Percentiles rank a stretch among this genome's conserved stretches.
phyloP scores from a whole-genome alignment of 2,329 filamentous ascomycete species.

The Pseudopithomyces chartarum region DNA sequence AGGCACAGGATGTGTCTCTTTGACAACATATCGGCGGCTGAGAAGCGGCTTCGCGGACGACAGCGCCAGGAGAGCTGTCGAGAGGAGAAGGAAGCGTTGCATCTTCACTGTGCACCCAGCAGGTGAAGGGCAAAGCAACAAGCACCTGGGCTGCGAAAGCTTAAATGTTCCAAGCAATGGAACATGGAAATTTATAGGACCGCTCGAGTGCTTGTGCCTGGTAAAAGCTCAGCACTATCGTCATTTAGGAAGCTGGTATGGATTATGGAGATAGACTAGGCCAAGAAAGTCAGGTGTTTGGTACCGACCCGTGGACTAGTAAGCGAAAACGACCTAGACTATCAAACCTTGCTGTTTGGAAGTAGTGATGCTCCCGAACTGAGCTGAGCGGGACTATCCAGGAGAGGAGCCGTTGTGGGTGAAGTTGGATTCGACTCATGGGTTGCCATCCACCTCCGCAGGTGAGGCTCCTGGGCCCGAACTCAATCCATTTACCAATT shows the following conservation, averaged over 20 bases:
- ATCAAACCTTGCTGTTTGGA: too few relatives aligned
- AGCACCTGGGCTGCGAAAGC: background rate
- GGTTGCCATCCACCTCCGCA: too few relatives aligned
- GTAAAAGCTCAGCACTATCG: background rate
- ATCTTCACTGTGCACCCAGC: background rate
- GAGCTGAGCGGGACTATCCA: too few relatives aligned
- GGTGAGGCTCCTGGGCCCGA: too few relatives aligned
- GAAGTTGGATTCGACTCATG: too few relatives aligned
- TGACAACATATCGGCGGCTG: slow-evolving; percentile 52
- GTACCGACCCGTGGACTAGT: background rate
- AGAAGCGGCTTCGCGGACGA: background rate
- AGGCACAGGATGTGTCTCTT: slow-evolving; percentile 61
- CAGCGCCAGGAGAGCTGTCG: background rate
- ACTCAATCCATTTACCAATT: too few relatives aligned
- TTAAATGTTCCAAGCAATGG: background rate
- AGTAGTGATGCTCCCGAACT: too few relatives aligned
- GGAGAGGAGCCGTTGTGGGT: too few relatives aligned
- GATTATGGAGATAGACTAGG: background rate
- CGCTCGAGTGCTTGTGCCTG: background rate
- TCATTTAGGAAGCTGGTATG: background rate
- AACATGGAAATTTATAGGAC: background rate
- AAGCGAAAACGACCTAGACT: too few relatives aligned
- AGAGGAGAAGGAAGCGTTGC: background rate
- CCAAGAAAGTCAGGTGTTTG: background rate
- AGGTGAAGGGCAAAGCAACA: background rate